Evolutionary conservation across 1,284 basidiomycete species (phyloP).

Genomic region (Trichosporon sp.): DNA sequence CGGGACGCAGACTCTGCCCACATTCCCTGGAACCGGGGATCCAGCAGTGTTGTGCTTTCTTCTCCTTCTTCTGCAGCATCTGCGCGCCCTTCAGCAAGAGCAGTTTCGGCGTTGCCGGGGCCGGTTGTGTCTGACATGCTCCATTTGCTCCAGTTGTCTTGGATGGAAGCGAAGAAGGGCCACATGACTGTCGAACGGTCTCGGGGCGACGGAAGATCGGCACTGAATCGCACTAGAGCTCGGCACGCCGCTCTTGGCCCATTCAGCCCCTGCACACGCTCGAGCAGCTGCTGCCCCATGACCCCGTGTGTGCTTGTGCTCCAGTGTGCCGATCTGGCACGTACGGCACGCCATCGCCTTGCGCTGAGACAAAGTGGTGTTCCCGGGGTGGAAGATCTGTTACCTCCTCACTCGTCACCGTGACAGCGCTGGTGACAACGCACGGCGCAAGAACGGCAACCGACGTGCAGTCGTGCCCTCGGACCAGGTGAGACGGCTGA

Average conservation of each 20-base stretch:
- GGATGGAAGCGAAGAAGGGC: background rate
- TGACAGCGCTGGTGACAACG: no score
- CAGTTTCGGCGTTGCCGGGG: background rate
- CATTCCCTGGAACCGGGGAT: background rate
- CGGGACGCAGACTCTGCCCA: background rate
- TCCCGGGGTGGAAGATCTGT: background rate
- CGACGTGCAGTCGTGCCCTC: background rate
- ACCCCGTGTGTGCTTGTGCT: background rate
- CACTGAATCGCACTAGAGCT: background rate
- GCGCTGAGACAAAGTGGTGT: background rate
- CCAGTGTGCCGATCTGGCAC: background rate
- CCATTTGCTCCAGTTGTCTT: background rate
- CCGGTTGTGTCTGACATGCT: background rate
- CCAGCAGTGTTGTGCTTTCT: background rate
- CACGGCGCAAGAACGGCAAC: background rate
- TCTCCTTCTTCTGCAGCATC: background rate
- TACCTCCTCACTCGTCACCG: no score
- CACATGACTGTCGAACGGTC: background rate
- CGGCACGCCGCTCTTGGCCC: background rate
- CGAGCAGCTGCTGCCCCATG: background rate
- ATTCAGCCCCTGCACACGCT: background rate
- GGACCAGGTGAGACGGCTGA: background rate
- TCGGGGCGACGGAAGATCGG: background rate
- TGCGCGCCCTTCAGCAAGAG: no score
- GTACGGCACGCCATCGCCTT: background rate